phyloP scores from a whole-genome alignment of 306 rosid species.

The Cucurbita argyrosperma region DNA sequence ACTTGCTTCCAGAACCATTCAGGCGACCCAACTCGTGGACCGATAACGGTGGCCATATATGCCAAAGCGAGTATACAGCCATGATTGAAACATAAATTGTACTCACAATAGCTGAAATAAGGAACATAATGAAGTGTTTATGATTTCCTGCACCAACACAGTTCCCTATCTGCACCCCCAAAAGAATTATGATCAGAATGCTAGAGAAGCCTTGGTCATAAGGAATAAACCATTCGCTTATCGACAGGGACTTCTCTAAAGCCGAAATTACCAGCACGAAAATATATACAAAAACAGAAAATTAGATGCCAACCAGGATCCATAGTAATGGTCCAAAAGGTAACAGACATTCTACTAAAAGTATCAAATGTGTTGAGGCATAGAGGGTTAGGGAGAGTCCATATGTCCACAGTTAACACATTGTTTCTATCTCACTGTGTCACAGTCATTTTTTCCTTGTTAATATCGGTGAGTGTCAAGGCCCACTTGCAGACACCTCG shows the following conservation, averaged over 20 bases:
- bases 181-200: background rate
- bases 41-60: slow-evolving; percentile 43
- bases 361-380: no score
- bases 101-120: slow-evolving; percentile 62
- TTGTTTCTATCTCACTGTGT: background rate
- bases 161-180: slow-evolving; percentile 73
- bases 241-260: background rate
- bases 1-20: slow-evolving; percentile 9
- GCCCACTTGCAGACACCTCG: no score
- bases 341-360: background rate
- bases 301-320: background rate
- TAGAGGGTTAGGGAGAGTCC: background rate
- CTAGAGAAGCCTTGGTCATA: background rate
- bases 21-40: slow-evolving; percentile 5
- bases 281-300: background rate
- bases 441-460: background rate
- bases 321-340: background rate
- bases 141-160: slow-evolving; percentile 96
- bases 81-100: slow-evolving; percentile 49
- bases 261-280: background rate
- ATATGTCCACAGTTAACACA: background rate
- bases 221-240: background rate
- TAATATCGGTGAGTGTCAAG: background rate
- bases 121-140: slow-evolving; percentile 64
- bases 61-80: slow-evolving; percentile 36